Evolutionary conservation across 2,329 filamentous ascomycete species (phyloP).

Genomic region (Rhynchosporium agropyri): DNA sequence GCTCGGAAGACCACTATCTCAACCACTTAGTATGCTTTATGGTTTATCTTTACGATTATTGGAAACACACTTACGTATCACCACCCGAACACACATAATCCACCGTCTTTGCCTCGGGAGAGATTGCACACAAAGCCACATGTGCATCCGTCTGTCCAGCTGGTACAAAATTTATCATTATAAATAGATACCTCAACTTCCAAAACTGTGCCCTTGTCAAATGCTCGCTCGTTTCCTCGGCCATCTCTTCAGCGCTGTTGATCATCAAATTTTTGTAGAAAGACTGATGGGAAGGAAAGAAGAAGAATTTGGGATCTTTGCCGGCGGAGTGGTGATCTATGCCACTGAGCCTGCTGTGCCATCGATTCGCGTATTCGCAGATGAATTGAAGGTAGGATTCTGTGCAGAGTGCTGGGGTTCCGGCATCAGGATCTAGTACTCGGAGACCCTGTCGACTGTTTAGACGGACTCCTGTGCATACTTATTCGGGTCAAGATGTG

Average conservation of each 20-base stretch:
- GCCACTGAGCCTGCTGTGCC: conserved; percentile 20
- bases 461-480: conserved; percentile 16
- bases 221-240: background rate
- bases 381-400: conserved; percentile 25
- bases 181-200: conserved; percentile 28
- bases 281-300: conserved; percentile 19
- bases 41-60: background rate
- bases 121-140: conserved; percentile 27
- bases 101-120: conserved; percentile 23
- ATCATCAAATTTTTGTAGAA: conserved; percentile 21
- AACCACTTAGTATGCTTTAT: background rate
- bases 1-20: conserved; percentile 15
- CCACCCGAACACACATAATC: conserved; percentile 29
- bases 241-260: conserved; percentile 6
- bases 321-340: conserved; percentile 19
- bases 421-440: conserved; percentile 20
- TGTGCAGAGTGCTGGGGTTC: conserved; percentile 22
- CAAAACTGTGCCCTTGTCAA: conserved; percentile 23
- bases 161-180: conserved; percentile 22
- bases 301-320: conserved; percentile 23
- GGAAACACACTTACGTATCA: conserved; percentile 21
- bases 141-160: conserved; percentile 13
- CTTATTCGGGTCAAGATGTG: background rate
- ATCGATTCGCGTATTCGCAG: conserved; percentile 28
- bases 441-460: conserved; percentile 21